Evolutionary conservation across 164 flowering plant species (phyloP).

Genomic region (Aristolochia fimbriata): DNA sequence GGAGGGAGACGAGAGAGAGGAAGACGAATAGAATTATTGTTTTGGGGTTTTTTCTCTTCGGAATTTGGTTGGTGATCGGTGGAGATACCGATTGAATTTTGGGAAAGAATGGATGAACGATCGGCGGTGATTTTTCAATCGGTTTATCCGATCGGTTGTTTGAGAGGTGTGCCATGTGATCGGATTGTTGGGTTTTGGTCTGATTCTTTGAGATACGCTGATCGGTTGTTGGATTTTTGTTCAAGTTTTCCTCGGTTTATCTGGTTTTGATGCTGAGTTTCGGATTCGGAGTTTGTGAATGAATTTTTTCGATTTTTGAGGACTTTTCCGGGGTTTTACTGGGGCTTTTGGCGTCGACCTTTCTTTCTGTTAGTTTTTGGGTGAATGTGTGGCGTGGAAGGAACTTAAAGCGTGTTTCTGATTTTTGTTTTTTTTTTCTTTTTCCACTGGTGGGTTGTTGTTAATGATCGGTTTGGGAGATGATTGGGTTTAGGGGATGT

Average conservation of each 20-base stretch:
- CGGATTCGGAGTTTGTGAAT: too few relatives aligned
- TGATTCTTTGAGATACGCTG: not conserved
- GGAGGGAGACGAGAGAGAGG: not conserved
- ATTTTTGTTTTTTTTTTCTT: not conserved
- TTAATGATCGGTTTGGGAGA: not conserved
- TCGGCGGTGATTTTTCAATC: not conserved
- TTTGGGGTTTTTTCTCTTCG: not conserved
- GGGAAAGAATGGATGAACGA: too few relatives aligned
- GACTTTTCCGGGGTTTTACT: not conserved
- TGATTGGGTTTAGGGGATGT: not conserved
- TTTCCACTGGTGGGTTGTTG: not conserved
- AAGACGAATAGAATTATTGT: not conserved
- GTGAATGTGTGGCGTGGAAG: constrained; percentile 6
- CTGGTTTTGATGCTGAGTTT: not conserved
- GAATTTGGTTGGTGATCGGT: too few relatives aligned
- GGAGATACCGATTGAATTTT: too few relatives aligned
- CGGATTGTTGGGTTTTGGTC: not conserved
- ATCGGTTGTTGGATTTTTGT: not conserved
- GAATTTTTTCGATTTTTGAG: not conserved
- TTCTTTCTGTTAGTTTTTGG: not conserved
- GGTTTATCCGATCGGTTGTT: not conserved
- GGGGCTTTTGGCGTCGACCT: not conserved
- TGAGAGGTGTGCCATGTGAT: not conserved
- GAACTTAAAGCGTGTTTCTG: constrained; percentile 1
- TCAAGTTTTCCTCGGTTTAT: not conserved